Percentiles rank a stretch among this genome's conserved stretches.
Evolutionary conservation across 108 stramenopile species (phyloP).

Genomic region (Phaeodactylum tricornutum): DNA sequence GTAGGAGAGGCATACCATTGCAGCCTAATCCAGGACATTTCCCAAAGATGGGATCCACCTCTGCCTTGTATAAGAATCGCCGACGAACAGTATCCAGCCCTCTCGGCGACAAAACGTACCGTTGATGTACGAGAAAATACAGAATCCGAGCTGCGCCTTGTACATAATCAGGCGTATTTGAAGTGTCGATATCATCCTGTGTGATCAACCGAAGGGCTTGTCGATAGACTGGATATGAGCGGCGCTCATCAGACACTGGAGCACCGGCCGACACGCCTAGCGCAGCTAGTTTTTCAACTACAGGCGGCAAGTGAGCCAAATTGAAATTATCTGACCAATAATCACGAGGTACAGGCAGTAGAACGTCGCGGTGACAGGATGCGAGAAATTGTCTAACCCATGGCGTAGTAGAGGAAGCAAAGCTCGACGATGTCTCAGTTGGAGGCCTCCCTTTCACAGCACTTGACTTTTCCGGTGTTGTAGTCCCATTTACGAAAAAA

Average conservation of each 20-base stretch:
- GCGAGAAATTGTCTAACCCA: constrained; percentile 10
- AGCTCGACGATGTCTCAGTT: no score
- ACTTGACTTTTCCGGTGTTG: no score
- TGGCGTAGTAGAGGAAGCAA: no score
- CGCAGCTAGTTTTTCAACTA: constrained; percentile 29
- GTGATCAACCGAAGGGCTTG: constrained; percentile 29
- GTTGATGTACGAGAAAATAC: constrained; percentile 37
- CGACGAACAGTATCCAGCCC: constrained; percentile 42
- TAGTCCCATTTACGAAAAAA: no score
- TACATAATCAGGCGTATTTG: constrained; percentile 1
- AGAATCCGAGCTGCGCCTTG: constrained; percentile 38
- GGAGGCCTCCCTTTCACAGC: no score
- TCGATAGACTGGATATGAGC: constrained; percentile 32
- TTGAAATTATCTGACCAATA: constrained; percentile 47
- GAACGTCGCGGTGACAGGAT: not conserved
- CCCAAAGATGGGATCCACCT: constrained; percentile 30
- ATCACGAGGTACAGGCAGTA: constrained; percentile 43
- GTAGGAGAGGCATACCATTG: constrained; percentile 30
- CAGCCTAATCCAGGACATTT: constrained; percentile 34
- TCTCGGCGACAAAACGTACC: constrained; percentile 34
- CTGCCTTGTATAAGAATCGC: not conserved
- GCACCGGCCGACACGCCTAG: not conserved
- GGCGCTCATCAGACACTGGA: not conserved
- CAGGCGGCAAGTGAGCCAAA: constrained; percentile 36
- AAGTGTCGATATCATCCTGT: constrained; percentile 5